Base-by-base conservation (phyloP, 2,329 filamentous ascomycete species). In the Penicillium sp. region DNA sequence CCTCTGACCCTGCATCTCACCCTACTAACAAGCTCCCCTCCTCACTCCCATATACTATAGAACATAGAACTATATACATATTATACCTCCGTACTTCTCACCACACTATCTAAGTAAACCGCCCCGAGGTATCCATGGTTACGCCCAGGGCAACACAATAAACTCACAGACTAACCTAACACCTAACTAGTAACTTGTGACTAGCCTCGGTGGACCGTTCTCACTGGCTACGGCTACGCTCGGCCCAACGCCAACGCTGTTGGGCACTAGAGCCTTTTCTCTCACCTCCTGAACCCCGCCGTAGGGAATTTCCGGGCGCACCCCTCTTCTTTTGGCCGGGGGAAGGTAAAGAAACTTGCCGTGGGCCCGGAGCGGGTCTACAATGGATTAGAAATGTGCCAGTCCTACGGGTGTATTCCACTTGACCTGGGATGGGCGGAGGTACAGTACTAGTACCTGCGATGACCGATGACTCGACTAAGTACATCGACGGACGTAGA, bases 141-240 rank as follows among this genome's bases (percentile, higher is more conserved):
- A 42, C 26, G 13, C 7, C 39, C 15, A 42, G 24, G 17, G 24
- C 39, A 42, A 42, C 39, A 42, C 39, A 42, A 42, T 42, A 42
- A 42, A 42, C 39, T 42, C 39, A 42, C 24, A 7, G 7, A 18
- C 24, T 37, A 23, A 10, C 7, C 24, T 20, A 29, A 9, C 15
- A 15, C 21, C 26, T 27, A 23, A 42, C 39, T 42, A 41, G 24
- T 27, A 7, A 18, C 24, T 41, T 26, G 39, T 42, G 2, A 18
- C 26, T 42, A 27, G 17, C 20, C 36, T 21, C 23, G 44, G 49
- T 47, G 49, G 49, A 43, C 21, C 36, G 29, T 32, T 52, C 42
- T 42, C 46, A 24, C 52, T 53, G 56, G 55, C 48, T 54, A 54
- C 46, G 30, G 56, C 46, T 56, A 59, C 46, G 32, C 47, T 57